Base-by-base conservation (phyloP, 345 rosid species). In the Raphanus raphanistrum region DNA sequence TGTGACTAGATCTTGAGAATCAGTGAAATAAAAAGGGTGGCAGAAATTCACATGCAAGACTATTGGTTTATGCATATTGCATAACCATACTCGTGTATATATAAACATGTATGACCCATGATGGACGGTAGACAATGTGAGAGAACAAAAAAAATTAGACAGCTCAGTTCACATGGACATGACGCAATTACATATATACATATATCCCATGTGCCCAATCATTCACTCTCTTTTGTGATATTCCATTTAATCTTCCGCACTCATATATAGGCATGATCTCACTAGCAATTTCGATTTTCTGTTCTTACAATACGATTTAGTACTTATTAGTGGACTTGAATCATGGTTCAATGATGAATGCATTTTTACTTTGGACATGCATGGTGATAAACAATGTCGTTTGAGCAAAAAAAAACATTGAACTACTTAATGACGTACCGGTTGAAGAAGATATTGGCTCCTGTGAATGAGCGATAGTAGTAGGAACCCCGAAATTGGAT, bases 141-240 rank as follows among this genome's bases (percentile, higher is more conserved):
- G 54, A 27, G 77, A 50, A 11, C 35, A 60, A 48, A 16, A 15
- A 63, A 27, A 35, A n/a, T 35, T 9, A 62, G 74, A 79, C 75
- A 73, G 82, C 78, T 68, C 70, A 79, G 38, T 73, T 68, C 78
- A 79, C 82, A 73, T 79, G 82, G 81, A 61, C 50, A 66, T 73
- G 70, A 67, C 17, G 57, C 59, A 68, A 73, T 52, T 73, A 36
- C 63, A 61, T 60, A 27, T 67, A 68, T 50, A 61, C 50, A 27
- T 67, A 68, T 50, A 52, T 48, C 54, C 72, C 68, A 78, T 72
- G 68, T 78, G 68, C 63, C 68, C 27, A 72, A 72, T 66, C 77
- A 72, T 78, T 72, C 68, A 78, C 38, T 71, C 27, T 59, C 62
- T n/a, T 64, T 38, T 55, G 48, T 54, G 50, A 45, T 63, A 63